Evolutionary conservation across 768 basidiomycete genomes (phyloP).

Genomic region (Boletus patriciae): DNA sequence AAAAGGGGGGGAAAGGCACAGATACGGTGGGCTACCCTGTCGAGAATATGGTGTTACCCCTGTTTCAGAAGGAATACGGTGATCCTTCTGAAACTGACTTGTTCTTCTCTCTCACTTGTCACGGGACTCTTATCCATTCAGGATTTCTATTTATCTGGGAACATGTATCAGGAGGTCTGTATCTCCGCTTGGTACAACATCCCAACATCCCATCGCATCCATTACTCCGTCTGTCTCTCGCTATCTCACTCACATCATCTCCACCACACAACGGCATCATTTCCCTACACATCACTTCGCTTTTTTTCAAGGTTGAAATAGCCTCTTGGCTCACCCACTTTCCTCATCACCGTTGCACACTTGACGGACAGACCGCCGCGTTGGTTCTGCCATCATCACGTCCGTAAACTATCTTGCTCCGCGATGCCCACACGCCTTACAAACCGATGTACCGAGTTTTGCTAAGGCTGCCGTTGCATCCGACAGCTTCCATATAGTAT

Average conservation of each 20-base stretch:
- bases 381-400: conserved; percentile 15
- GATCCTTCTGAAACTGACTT: conserved; percentile 20
- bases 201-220: conserved; percentile 28
- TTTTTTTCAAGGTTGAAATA: conserved; percentile 19
- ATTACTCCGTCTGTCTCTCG: conserved; percentile 17
- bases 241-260: conserved; percentile 29
- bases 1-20: neutral
- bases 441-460: conserved; percentile 9
- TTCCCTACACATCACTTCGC: conserved; percentile 22
- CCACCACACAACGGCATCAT: conserved; percentile 30
- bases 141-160: conserved; percentile 37
- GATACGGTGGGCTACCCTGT: conserved; percentile 21
- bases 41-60: conserved; percentile 22
- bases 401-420: conserved; percentile 13
- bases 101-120: conserved; percentile 23
- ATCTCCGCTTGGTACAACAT: conserved; percentile 25
- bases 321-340: conserved; percentile 11
- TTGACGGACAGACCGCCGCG: conserved; percentile 23
- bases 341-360: conserved; percentile 15
- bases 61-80: conserved; percentile 20
- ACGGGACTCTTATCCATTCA: conserved; percentile 31
- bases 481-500: conserved; percentile 16
- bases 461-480: conserved; percentile 13
- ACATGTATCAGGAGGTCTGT: conserved; percentile 29
- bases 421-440: conserved; percentile 14